These are phyloP conservation scores for Lathyrus tuberosus DNA, from an alignment of 306 rosid species.

Conservation along the genomic window DNA sequence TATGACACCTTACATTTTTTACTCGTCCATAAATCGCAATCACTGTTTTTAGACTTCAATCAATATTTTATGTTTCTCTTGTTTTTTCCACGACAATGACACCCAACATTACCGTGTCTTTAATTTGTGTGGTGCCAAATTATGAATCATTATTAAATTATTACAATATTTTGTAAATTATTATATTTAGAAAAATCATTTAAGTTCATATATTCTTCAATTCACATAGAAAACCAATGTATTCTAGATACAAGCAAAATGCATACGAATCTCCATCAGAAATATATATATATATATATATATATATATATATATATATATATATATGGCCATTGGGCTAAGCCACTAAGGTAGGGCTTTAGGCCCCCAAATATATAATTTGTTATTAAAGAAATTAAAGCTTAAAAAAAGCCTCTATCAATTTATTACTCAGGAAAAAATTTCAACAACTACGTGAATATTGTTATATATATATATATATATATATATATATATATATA, in stretches of 20 bases:
- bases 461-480: too few species aligned
- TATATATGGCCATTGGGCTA: too few species aligned
- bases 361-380: too few species aligned
- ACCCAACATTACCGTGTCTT: constrained; percentile 33
- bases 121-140: background rate
- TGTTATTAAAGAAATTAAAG: too few species aligned
- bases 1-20: background rate
- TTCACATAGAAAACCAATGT: background rate
- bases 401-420: too few species aligned
- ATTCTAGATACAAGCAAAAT: background rate
- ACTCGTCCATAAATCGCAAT: background rate
- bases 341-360: too few species aligned
- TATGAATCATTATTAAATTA: background rate
- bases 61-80: background rate
- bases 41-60: constrained; percentile 3
- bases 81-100: constrained; percentile 29
- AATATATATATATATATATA: too few species aligned
- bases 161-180: background rate
- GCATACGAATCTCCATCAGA: background rate
- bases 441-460: too few species aligned
- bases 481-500: too few species aligned
- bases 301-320: too few species aligned
- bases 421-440: too few species aligned
- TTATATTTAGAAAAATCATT: background rate
- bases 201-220: background rate